Base-by-base conservation (phyloP, 2,329 filamentous ascomycete genomes). In the Pseudogymnoascus sp. region DNA sequence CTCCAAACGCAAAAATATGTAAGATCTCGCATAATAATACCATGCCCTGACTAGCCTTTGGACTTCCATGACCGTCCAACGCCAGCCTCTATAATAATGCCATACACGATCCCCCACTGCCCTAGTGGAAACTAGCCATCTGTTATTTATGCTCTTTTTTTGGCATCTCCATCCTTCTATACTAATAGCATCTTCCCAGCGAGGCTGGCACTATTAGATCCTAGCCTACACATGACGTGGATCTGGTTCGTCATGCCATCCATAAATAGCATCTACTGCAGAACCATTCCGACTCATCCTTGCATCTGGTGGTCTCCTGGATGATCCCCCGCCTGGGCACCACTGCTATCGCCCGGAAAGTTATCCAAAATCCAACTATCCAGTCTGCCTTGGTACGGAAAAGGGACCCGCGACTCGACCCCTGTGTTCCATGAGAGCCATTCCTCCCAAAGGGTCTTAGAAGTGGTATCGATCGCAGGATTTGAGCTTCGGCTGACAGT, bases 401-500 rank as follows among this genome's bases (percentile, higher is more conserved):
- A 72, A 4, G 67, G 67, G 15, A 67, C 65, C 6, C 37, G 17
- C 4, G 64, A 62, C 11, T 44, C 40, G 9, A 46, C 38, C 42
- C 44, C 31, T 42, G 26, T 33, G 56, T 56, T 31, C 50, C 61
- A 31, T 59, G 59, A 38, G n/a, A 60, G 21, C 61, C 62, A 50
- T 21, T 63, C 65, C 46, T 65, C 60, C 23, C 37, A 62, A 38
- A 60, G 60, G 11, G 38, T 37, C 62, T 64, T 46, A 7, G 59
- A 62, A 10, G 63, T 29, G 13, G 42, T 13, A 44, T 62, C 65
- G 4, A 26, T 60, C 9, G 42, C 42, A 7, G 68, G 67, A 62
- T 68, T 40, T 1, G 67, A 65, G 56, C 69, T 66, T n/a, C 70
- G 35, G 5, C 73, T 69, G 59, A 88, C 79, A 72, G 91, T 87